phyloP scores from a whole-genome alignment of 2,329 filamentous ascomycete species.

The Exophiala spinifera region DNA sequence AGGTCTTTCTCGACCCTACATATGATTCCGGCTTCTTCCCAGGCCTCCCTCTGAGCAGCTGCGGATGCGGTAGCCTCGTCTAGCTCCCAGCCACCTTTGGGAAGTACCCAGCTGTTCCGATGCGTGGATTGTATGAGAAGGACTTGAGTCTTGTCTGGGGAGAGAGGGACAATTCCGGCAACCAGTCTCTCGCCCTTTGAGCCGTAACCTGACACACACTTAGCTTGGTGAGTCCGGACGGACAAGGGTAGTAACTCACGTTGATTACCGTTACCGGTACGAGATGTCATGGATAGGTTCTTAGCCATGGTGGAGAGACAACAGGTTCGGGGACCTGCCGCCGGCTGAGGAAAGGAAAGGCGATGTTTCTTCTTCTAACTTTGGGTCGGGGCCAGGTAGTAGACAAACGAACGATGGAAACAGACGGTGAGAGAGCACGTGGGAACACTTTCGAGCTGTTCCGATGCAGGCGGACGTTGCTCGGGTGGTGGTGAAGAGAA shows the following conservation, averaged over 20 bases:
- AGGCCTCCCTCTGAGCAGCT: constrained; percentile 83
- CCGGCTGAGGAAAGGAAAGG: constrained; percentile 1
- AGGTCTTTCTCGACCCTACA: constrained; percentile 82
- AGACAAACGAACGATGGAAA: constrained; percentile 14
- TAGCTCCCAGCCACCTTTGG: constrained; percentile 95
- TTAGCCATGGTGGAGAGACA: constrained; percentile 18
- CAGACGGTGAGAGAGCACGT: constrained; percentile 23
- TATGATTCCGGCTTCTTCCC: constrained; percentile 94
- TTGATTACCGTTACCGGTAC: constrained; percentile 49
- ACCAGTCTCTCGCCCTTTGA: constrained; percentile 89
- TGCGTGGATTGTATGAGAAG: constrained; percentile 90
- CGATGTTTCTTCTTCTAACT: constrained; percentile 4
- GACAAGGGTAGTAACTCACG: constrained; percentile 38
- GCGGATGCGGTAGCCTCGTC: constrained; percentile 86
- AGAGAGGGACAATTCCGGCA: constrained; percentile 88
- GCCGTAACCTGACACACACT: constrained; percentile 69
- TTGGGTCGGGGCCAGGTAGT: background rate
- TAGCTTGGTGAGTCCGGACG: constrained; percentile 3
- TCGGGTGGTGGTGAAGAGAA: constrained; percentile 13
- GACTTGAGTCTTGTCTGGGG: constrained; percentile 79
- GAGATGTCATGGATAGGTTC: constrained; percentile 42
- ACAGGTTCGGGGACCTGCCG: constrained; percentile 5
- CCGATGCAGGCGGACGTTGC: constrained; percentile 18
- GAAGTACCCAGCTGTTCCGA: constrained; percentile 90
- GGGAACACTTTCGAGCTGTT: constrained; percentile 25